Conservation (phyloP, 2,329 filamentous ascomycete species). For the Penicillium sp. region DNA sequence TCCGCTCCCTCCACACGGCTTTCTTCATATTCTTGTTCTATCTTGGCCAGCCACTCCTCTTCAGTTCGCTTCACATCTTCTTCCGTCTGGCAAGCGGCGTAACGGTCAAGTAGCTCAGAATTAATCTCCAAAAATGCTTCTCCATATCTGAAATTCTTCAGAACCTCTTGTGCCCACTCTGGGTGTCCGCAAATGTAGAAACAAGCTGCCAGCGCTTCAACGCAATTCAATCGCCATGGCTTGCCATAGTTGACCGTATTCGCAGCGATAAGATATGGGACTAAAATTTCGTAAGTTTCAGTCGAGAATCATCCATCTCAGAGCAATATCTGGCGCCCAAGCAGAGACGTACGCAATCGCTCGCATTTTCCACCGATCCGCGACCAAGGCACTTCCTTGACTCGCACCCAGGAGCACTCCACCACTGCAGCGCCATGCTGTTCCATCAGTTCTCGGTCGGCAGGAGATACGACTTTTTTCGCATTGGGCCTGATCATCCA, state of each 20-base stretch:
- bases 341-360: constrained; percentile 60
- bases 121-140: constrained; percentile 91
- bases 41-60: constrained; percentile 82
- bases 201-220: constrained; percentile 88
- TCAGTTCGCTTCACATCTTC: constrained; percentile 82
- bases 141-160: constrained; percentile 87
- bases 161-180: constrained; percentile 85
- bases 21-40: constrained; percentile 86
- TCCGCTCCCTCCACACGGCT: constrained; percentile 66
- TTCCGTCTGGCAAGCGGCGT: constrained; percentile 81
- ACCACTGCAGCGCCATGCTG: constrained; percentile 93
- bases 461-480: constrained; percentile 79
- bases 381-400: constrained; percentile 85
- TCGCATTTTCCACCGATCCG: constrained; percentile 94
- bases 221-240: constrained; percentile 93
- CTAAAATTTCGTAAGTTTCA: constrained; percentile 28
- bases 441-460: constrained; percentile 79
- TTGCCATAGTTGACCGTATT: constrained; percentile 98
- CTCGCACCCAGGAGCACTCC: constrained; percentile 94
- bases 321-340: not conserved
- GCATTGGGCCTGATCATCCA: constrained; percentile 69
- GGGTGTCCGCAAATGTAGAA: constrained; percentile 90
- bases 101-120: constrained; percentile 75
- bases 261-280: constrained; percentile 94
- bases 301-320: not conserved